Base-by-base conservation (phyloP, 2,329 filamentous ascomycete species). In the Apiospora rasikravindrae region DNA sequence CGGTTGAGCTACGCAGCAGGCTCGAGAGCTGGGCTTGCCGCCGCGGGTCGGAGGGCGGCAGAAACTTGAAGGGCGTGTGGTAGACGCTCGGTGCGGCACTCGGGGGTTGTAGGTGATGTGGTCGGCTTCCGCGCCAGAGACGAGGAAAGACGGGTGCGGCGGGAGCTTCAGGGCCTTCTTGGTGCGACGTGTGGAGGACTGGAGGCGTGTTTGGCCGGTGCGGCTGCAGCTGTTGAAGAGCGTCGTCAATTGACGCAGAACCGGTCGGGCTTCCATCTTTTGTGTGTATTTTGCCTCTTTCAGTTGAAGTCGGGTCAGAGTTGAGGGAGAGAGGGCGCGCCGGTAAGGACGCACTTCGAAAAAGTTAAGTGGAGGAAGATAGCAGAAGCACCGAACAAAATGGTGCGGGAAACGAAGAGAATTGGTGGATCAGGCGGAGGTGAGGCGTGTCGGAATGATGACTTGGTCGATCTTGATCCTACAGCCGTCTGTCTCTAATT, bases 11-110 rank as follows among this genome's bases (percentile, higher is more conserved):
- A 73, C 80, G 80, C 72, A 86, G 81, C 45, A 89, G 84, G 53
- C 83, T 79, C 22, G 83, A 81, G 53, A 88, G 81, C 79, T 87
- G 85, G 67, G 85, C 84, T 70, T 83, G 81, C 40, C 88, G 86
- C 67, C 88, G 86, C 22, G 88, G 87, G 78, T 90, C 89, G 75
- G 78, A 81, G 69, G 84, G 85, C 70, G 90, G 90, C 42, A 92
- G 86, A 82, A 92, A 92, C 79, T 90, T 88, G 82, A 90, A 87
- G 71, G 90, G 90, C n/a, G 90, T 92, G 82, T 92, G 88, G 77
- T 85, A 86, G 72, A 90, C 89, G n/a, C 88, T 87, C 3, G 87
- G 83, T 71, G 85, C 83, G 13, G 88, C 84, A 22, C 87, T 82
- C 37, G 88, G 88, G 88, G 88, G 82, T 89, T 89, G 83, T 88